These are phyloP conservation scores for Alternaria gaisen DNA, from an alignment of 2,329 filamentous ascomycete genomes.

Conservation along the genomic window DNA sequence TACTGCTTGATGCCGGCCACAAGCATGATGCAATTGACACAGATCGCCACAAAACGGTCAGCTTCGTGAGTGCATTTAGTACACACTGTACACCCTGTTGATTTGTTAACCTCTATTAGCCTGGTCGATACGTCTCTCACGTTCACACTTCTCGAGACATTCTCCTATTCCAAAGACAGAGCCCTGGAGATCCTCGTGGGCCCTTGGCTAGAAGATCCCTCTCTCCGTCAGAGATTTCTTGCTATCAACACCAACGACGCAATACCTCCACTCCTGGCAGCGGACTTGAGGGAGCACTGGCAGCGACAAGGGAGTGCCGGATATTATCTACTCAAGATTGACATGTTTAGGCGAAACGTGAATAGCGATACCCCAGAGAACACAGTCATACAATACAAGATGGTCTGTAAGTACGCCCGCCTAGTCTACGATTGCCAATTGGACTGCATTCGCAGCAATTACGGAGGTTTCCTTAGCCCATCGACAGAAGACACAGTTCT, in stretches of 20 bases:
- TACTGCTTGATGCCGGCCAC: constrained; percentile 10
- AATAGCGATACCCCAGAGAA: neutral
- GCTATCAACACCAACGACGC: neutral
- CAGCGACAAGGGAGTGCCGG: neutral
- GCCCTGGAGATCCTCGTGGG: constrained; percentile 8
- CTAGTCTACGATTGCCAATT: neutral
- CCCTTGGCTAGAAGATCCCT: neutral
- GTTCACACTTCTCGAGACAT: constrained; percentile 3
- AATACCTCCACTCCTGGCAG: neutral
- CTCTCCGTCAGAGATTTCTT: neutral
- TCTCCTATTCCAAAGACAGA: constrained; percentile 4
- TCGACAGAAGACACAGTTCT: neutral
- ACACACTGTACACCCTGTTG: neutral
- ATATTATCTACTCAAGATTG: neutral
- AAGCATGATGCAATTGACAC: neutral
- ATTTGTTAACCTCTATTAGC: neutral
- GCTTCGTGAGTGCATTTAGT: neutral
- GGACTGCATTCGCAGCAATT: neutral
- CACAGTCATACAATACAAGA: neutral
- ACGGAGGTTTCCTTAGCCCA: neutral
- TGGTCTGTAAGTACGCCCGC: neutral
- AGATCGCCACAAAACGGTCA: neutral
- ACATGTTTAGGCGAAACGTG: neutral
- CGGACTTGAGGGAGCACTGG: neutral
- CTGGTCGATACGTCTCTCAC: neutral